Conservation (phyloP, 2,329 filamentous ascomycete species). For the Alternaria novae-zelandiae region DNA sequence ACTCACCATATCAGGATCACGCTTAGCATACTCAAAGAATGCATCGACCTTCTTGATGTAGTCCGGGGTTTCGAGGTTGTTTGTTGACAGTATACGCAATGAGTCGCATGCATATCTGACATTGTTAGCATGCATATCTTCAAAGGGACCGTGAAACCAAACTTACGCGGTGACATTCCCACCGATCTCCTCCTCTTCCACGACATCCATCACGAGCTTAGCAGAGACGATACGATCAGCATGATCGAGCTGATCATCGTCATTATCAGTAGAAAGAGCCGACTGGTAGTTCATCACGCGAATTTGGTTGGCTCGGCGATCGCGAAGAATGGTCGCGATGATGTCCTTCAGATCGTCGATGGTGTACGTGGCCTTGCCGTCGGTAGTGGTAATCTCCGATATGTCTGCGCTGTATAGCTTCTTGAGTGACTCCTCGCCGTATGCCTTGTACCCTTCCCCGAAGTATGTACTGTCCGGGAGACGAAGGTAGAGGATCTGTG, state of each 20-base stretch:
- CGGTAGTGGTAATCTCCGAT: conserved; percentile 22
- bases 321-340: conserved; percentile 20
- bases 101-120: conserved; percentile 29
- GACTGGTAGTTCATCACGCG: conserved; percentile 31
- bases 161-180: conserved; percentile 23
- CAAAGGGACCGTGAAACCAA: neutral
- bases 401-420: conserved; percentile 29
- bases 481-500: conserved; percentile 36
- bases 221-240: conserved; percentile 36
- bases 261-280: conserved; percentile 10
- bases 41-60: conserved; percentile 12
- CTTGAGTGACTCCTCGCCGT: conserved; percentile 23
- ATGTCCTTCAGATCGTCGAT: conserved; percentile 25
- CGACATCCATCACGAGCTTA: conserved; percentile 31
- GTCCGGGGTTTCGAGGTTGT: conserved; percentile 4
- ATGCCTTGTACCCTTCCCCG: conserved; percentile 25
- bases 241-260: conserved; percentile 28
- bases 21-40: conserved; percentile 30
- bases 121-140: neutral
- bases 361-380: conserved; percentile 27
- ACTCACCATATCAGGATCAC: conserved; percentile 31
- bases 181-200: conserved; percentile 18
- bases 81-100: conserved; percentile 7
- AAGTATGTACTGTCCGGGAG: conserved; percentile 31
- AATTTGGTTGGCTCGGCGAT: conserved; percentile 23